Percentiles rank a stretch among this genome's conserved stretches.
phyloP scores from a whole-genome alignment of 192 early-diverging fungal species.

The Entomortierella beljakovae region DNA sequence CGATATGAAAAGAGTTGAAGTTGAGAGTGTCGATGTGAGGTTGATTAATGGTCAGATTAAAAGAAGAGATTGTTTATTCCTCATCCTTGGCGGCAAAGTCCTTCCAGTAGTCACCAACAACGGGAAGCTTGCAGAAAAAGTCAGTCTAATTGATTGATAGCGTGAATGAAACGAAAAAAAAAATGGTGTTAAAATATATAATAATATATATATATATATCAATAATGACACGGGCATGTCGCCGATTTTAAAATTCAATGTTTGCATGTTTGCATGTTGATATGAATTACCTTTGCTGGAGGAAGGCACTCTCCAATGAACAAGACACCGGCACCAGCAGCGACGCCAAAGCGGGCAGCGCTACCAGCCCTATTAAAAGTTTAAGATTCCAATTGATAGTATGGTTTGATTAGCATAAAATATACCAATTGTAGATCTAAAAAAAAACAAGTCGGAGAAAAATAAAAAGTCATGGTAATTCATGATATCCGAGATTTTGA shows the following conservation, averaged over 20 bases:
- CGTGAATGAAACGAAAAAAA: constrained; percentile 3
- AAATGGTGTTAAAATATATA: not conserved
- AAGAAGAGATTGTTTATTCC: constrained; percentile 31
- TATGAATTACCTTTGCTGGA: constrained; percentile 45
- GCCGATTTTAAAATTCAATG: no score
- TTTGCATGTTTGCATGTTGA: no score
- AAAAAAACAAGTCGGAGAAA: no score
- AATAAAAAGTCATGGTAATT: no score
- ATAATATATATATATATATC: not conserved
- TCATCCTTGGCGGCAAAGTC: constrained; percentile 54
- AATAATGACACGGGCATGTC: no score
- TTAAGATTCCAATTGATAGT: no score
- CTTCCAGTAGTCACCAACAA: constrained; percentile 53
- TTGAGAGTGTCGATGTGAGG: not conserved
- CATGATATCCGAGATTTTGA: no score
- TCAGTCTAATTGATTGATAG: constrained; percentile 21
- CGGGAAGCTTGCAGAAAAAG: constrained; percentile 56
- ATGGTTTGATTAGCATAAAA: no score
- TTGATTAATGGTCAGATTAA: constrained; percentile 6
- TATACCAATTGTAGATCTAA: not conserved
- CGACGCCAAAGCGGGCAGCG: constrained; percentile 42
- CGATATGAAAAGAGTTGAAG: not conserved
- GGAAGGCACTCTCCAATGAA: constrained; percentile 55
- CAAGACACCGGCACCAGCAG: constrained; percentile 47
- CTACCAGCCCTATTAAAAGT: constrained; percentile 39